Percentiles rank a stretch among this genome's conserved stretches.
Evolutionary conservation across 805 yeast genomes (phyloP).

Genomic region (Jamesozyma hellenica): DNA sequence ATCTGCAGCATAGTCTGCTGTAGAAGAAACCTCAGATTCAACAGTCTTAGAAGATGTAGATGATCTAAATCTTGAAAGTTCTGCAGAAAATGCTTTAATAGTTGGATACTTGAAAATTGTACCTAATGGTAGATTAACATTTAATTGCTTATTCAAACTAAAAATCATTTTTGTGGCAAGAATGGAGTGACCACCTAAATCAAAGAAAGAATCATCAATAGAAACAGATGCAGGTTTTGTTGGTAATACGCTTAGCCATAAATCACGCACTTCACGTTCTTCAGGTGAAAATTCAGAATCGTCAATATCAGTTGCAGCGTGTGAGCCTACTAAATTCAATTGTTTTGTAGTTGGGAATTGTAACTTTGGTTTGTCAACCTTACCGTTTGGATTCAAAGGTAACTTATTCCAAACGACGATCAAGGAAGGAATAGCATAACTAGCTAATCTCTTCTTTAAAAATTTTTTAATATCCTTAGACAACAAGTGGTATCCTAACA

Average conservation of each 20-base stretch:
- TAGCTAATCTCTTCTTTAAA: constrained; percentile 79
- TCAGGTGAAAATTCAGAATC: constrained; percentile 49
- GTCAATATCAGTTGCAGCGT: constrained; percentile 33
- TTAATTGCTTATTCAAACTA: constrained; percentile 67
- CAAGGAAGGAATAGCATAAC: constrained; percentile 86
- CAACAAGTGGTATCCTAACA: constrained; percentile 64
- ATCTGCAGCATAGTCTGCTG: constrained; percentile 55
- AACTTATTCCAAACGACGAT: constrained; percentile 77
- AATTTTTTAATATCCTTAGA: constrained; percentile 74
- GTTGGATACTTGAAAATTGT: constrained; percentile 86
- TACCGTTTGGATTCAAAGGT: constrained; percentile 96
- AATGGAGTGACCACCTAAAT: constrained; percentile 95
- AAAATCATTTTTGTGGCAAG: constrained; percentile 95
- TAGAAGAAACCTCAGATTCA: constrained; percentile 17
- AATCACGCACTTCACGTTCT: constrained; percentile 61
- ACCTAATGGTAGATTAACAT: constrained; percentile 80
- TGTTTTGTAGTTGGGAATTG: constrained; percentile 92
- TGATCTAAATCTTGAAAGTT: constrained; percentile 48
- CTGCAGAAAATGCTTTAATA: constrained; percentile 63
- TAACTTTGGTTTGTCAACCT: constrained; percentile 91
- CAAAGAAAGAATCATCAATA: constrained; percentile 85
- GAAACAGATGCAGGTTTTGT: constrained; percentile 69
- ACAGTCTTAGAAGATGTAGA: constrained; percentile 33
- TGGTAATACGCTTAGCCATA: constrained; percentile 83
- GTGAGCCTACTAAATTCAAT: constrained; percentile 60